Evolutionary conservation across 2,329 filamentous ascomycete species (phyloP).

Genomic region (Rhytidhysteron rufulum): DNA sequence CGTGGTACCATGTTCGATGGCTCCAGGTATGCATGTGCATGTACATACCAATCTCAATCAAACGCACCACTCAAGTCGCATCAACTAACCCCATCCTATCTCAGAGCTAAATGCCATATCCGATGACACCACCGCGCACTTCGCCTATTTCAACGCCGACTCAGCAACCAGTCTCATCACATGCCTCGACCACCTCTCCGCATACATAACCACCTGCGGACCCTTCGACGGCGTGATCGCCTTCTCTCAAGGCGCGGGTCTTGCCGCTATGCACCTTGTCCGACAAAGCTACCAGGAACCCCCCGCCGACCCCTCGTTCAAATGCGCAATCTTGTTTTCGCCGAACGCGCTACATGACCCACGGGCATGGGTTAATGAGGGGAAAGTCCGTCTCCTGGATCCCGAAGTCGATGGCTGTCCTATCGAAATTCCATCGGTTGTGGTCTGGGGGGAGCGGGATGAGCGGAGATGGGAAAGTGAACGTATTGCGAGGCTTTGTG

Average conservation of each 20-base stretch:
- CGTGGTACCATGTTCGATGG: not conserved
- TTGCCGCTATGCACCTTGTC: conserved; percentile 5
- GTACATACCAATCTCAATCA: no score
- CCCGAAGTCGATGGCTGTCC: not conserved
- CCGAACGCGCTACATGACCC: not conserved
- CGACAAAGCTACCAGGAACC: not conserved
- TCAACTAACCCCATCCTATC: not conserved
- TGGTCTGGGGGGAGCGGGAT: not conserved
- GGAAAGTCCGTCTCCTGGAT: no score
- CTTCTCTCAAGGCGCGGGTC: conserved; percentile 10
- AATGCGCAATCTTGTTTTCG: conserved; percentile 1
- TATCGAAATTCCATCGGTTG: not conserved
- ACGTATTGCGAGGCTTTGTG: not conserved
- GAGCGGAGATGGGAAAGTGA: conserved; percentile 6
- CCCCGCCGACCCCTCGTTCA: not conserved
- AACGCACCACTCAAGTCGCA: not conserved
- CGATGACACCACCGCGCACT: not conserved
- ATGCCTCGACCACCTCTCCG: conserved; percentile 5
- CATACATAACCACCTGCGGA: conserved; percentile 6
- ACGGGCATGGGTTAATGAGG: not conserved
- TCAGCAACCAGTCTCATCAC: not conserved
- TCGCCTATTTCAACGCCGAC: not conserved
- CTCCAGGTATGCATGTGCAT: not conserved
- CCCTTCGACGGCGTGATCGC: conserved; percentile 11
- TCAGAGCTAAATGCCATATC: not conserved